Evolutionary conservation across 2,329 filamentous ascomycete species (phyloP).

Genomic region (Drechslerella dactyloides): DNA sequence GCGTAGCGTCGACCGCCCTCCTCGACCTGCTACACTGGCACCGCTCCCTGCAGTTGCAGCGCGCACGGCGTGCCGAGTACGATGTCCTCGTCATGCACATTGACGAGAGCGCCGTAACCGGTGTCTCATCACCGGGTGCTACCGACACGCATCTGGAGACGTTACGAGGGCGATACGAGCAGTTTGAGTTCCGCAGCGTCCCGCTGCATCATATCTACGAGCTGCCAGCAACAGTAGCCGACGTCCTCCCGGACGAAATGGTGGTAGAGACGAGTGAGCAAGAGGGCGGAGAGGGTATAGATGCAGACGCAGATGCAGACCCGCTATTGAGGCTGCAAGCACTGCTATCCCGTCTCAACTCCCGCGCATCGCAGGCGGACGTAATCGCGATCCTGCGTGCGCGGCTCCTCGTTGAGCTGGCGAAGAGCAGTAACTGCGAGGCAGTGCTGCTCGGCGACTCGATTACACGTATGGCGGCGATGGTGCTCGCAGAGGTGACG

Average conservation of each 20-base stretch:
- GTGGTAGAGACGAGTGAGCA: too few species aligned
- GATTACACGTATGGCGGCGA: slow-evolving; percentile 84
- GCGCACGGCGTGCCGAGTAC: slow-evolving; percentile 71
- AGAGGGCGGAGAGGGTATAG: slow-evolving; percentile 15
- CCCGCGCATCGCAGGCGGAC: slow-evolving; percentile 77
- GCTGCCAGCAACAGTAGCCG: slow-evolving; percentile 57
- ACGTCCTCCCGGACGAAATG: slow-evolving; percentile 20
- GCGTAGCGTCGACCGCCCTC: slow-evolving; percentile 78
- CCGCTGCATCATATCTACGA: slow-evolving; percentile 70
- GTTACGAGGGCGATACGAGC: slow-evolving; percentile 68
- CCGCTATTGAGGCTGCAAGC: slow-evolving; percentile 62
- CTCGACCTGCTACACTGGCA: slow-evolving; percentile 77
- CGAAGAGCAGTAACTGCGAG: slow-evolving; percentile 67
- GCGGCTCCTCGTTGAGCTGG: slow-evolving; percentile 72
- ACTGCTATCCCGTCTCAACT: slow-evolving; percentile 69
- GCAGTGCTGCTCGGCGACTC: slow-evolving; percentile 82
- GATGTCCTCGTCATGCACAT: slow-evolving; percentile 69
- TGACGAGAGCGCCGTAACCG: slow-evolving; percentile 57
- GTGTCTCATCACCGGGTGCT: slow-evolving; percentile 47
- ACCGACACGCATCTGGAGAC: slow-evolving; percentile 58
- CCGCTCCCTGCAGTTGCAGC: slow-evolving; percentile 69
- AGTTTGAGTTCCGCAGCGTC: slow-evolving; percentile 67
- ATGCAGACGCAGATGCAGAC: background rate
- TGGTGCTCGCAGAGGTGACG: slow-evolving; percentile 83
- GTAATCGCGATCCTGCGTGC: slow-evolving; percentile 73